A percentile compares a stretch with the other conserved stretches of the same genome.
Conservation (phyloP, 768 basidiomycete species). For the Termitomyces heimii region DNA sequence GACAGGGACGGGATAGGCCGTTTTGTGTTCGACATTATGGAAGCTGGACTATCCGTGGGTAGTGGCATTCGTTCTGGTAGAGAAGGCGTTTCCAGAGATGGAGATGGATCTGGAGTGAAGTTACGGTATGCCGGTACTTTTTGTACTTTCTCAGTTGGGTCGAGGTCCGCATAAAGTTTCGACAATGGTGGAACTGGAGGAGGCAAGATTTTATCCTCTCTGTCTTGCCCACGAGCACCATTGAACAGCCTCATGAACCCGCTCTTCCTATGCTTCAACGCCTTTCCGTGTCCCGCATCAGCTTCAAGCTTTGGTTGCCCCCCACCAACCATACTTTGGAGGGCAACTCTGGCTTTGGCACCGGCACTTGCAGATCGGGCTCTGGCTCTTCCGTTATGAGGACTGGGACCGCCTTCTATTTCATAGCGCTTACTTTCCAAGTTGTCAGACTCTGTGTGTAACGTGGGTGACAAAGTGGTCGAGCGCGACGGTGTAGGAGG, state of each 20-base stretch:
- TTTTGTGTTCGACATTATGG: constrained; percentile 21
- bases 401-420: constrained; percentile 17
- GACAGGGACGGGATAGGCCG: constrained; percentile 34
- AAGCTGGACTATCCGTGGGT: neutral
- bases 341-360: constrained; percentile 42
- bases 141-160: constrained; percentile 14
- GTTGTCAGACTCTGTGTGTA: constrained; percentile 30
- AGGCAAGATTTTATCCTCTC: constrained; percentile 36
- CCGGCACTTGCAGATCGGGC: constrained; percentile 62
- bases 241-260: constrained; percentile 78
- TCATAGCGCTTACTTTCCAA: constrained; percentile 10
- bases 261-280: constrained; percentile 73
- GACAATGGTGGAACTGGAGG: constrained; percentile 54
- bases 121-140: constrained; percentile 30
- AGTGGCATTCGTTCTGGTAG: constrained; percentile 11
- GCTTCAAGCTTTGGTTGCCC: constrained; percentile 33
- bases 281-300: constrained; percentile 31
- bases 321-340: constrained; percentile 35
- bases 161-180: constrained; percentile 28
- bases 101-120: constrained; percentile 37
- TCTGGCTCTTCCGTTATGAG: constrained; percentile 27
- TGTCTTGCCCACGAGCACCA: constrained; percentile 41
- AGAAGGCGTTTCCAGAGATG: constrained; percentile 18
- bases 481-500: constrained; percentile 13
- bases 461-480: constrained; percentile 18